Conservation (phyloP, 495 filamentous ascomycete genomes). For the Podospora australis region DNA sequence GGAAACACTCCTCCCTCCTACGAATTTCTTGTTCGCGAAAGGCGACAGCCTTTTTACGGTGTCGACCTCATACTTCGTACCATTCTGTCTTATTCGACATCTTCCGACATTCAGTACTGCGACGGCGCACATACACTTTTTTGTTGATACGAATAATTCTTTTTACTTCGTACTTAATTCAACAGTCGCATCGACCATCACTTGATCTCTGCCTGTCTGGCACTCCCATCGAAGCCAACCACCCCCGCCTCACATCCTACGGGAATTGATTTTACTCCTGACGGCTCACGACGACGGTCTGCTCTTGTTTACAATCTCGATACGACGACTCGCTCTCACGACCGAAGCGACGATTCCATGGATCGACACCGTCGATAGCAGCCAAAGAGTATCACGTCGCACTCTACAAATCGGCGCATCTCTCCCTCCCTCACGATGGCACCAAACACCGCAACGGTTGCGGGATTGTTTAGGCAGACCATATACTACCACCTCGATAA, state of each 20-base stretch:
- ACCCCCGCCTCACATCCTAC: too few relatives aligned
- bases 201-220: constrained; percentile 12
- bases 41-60: too few relatives aligned
- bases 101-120: too few relatives aligned
- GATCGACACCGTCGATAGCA: constrained; percentile 22
- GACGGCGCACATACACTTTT: too few relatives aligned
- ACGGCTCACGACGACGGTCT: too few relatives aligned
- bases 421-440: constrained; percentile 50
- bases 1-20: neutral
- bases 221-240: constrained; percentile 6
- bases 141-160: constrained; percentile 9
- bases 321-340: too few relatives aligned
- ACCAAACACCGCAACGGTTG: constrained; percentile 57
- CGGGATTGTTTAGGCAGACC: constrained; percentile 71
- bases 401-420: constrained; percentile 10
- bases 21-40: too few relatives aligned
- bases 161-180: constrained; percentile 25
- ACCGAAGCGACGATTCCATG: constrained; percentile 18
- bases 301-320: too few relatives aligned
- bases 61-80: too few relatives aligned
- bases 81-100: too few relatives aligned
- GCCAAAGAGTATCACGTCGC: constrained; percentile 16
- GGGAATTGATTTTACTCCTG: too few relatives aligned
- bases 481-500: constrained; percentile 94
- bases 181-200: constrained; percentile 29